phyloP scores from a whole-genome alignment of 2,329 filamentous ascomycete species.

The Clonostachys sp. region DNA sequence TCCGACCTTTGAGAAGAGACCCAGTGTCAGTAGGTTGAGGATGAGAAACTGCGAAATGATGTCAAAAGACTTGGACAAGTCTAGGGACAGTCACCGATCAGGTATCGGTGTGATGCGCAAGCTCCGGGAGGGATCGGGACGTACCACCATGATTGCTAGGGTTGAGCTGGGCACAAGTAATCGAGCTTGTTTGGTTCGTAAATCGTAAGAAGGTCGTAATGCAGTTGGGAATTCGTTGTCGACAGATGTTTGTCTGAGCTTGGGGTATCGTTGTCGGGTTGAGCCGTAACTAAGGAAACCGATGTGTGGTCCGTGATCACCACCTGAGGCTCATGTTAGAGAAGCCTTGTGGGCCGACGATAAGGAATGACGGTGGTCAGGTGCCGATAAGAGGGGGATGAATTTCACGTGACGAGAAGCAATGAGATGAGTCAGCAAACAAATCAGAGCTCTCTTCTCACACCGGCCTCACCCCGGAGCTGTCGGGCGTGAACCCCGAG shows the following conservation, averaged over 20 bases:
- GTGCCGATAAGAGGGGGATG: too few relatives aligned
- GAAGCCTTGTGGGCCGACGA: too few relatives aligned
- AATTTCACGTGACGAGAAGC: too few relatives aligned
- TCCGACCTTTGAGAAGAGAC: constrained; percentile 76
- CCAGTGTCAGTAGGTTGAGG: constrained; percentile 65
- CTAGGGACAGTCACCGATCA: too few relatives aligned
- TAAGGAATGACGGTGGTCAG: too few relatives aligned
- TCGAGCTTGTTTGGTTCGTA: too few relatives aligned
- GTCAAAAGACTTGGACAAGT: constrained; percentile 22
- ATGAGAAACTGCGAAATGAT: constrained; percentile 32
- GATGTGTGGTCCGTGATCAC: neutral
- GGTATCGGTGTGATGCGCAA: constrained; percentile 6
- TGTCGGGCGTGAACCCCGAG: too few relatives aligned
- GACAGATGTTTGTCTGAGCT: neutral
- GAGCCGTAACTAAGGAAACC: neutral
- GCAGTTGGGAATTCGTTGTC: neutral
- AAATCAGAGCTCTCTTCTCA: too few relatives aligned
- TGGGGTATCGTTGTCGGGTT: neutral
- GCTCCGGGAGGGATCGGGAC: neutral
- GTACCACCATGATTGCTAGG: neutral
- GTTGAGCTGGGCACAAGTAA: neutral
- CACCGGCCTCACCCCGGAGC: too few relatives aligned
- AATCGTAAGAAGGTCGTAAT: neutral
- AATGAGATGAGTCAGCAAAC: too few relatives aligned
- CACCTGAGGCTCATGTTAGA: too few relatives aligned